Conservation (phyloP, 306 rosid genomes). For the Prunus mume region DNA sequence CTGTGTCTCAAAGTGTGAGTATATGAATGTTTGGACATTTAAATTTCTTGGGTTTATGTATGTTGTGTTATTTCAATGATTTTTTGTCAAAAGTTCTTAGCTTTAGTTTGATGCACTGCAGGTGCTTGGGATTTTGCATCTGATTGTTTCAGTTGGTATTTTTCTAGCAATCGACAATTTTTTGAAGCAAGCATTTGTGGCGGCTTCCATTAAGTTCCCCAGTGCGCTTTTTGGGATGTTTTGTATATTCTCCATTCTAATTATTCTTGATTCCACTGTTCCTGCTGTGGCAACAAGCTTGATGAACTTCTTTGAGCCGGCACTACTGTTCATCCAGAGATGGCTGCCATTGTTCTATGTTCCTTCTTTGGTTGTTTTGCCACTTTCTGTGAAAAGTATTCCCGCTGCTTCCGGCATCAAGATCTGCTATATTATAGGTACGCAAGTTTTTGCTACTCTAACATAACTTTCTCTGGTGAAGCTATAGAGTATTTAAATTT, state of each 20-base stretch:
- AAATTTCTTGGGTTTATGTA: background rate
- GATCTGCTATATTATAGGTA: conserved; percentile 73
- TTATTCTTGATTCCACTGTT: conserved; percentile 60
- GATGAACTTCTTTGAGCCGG: conserved; percentile 83
- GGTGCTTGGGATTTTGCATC: conserved; percentile 60
- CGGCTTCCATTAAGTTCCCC: conserved; percentile 82
- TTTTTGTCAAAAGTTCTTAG: background rate
- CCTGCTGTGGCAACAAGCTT: conserved; percentile 63
- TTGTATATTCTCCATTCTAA: conserved; percentile 72
- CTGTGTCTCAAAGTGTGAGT: conserved; percentile 54
- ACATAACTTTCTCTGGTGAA: background rate
- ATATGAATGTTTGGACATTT: background rate
- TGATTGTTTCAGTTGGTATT: conserved; percentile 69
- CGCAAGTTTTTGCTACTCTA: conserved; percentile 9
- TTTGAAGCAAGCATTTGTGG: conserved; percentile 67
- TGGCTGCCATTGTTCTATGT: conserved; percentile 95
- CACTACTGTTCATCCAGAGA: conserved; percentile 80
- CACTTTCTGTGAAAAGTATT: conserved; percentile 73
- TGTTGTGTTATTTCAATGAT: background rate
- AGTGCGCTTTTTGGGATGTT: conserved; percentile 97
- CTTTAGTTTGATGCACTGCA: conserved; percentile 12
- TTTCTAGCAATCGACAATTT: conserved; percentile 55
- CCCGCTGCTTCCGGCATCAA: conserved; percentile 92
- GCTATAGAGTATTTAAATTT: background rate
- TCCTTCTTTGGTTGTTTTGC: conserved; percentile 83